Percentiles rank a stretch among this genome's conserved stretches.
Evolutionary conservation across 805 yeast genomes (phyloP).

Genomic region (Candida chilensis): DNA sequence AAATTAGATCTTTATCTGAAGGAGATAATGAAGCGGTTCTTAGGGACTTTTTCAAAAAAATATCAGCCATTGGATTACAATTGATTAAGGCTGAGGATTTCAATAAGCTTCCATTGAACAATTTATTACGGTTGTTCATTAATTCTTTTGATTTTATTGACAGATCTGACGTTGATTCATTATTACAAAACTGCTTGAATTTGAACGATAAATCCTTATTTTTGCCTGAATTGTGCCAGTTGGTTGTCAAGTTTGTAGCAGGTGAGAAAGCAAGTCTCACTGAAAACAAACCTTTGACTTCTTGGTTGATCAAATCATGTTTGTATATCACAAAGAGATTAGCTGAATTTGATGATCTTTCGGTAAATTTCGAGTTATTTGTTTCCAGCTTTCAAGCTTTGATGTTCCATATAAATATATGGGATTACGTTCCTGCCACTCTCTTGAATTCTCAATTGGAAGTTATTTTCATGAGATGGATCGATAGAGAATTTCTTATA

Average conservation of each 20-base stretch:
- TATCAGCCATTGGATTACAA: no score
- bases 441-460: conserved; percentile 59
- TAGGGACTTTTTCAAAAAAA: no score
- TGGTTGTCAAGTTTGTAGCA: neutral
- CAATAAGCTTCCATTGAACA: neutral
- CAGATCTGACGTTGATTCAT: neutral
- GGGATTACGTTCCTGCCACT: conserved; percentile 31
- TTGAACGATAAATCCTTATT: neutral
- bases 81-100: neutral
- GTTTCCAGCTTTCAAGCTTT: conserved; percentile 19
- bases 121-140: neutral
- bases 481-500: conserved; percentile 26
- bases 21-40: no score
- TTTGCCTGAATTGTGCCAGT: neutral
- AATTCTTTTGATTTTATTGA: neutral
- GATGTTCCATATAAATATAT: conserved; percentile 14
- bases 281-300: neutral
- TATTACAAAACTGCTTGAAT: neutral
- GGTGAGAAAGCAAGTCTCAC: neutral
- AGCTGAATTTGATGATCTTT: conserved; percentile 34
- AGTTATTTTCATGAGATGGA: conserved; percentile 47
- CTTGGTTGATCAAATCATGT: conserved; percentile 52
- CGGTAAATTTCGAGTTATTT: conserved; percentile 17
- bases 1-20: no score
- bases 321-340: conserved; percentile 55